Evolutionary conservation across 257 asterid genomes (phyloP), one percentile per base, ranked within the genome.

Genomic region (Scutellaria baicalensis): DNA sequence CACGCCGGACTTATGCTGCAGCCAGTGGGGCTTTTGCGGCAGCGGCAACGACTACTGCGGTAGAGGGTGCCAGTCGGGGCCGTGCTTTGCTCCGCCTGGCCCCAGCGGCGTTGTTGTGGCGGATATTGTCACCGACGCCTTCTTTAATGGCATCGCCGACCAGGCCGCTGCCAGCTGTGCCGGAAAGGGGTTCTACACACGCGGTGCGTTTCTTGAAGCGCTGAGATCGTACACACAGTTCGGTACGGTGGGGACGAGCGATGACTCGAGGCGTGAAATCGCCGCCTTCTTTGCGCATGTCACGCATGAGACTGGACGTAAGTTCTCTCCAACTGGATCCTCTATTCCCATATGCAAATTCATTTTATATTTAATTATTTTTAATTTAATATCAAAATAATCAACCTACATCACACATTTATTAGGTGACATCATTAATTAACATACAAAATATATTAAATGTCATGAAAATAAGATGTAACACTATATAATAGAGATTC

Each of bases 241-340:
- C 71, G 77, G 77, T 0, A 64, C 59, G 7, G 66, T 42, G 9
- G 77, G 77, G n/a, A 48, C 72, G 49, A n/a, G 49, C 33, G 72
- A 73, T 35, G 72, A 43, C 8, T 66, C 72, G 4, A 64, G 5
- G 72, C 43, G 71, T n/a, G 77, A 72, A 66, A 72, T 72, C 20
- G 77, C 77, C 48, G 77, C 77, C 9, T 72, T 72, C 42, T 63
- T 72, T 27, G 77, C 77, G n/a, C 77, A 72, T 8, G 58, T 72
- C 71, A 63, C 71, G 48, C 71, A 63, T 55, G 77, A 72, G 66
- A 71, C 76, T 17, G 70, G 70, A 51, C 54, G 76, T 71, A 52
- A 62, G 70, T 71, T 35, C 33, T 27, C 36, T 42, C 6, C 5
- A 21, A 13, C 13, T 13, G 7, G 5, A 27, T 27, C 3, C 33